These are phyloP conservation scores for Neurospora sp. DNA, from an alignment of 2,329 filamentous ascomycete genomes.

Conservation along the genomic window DNA sequence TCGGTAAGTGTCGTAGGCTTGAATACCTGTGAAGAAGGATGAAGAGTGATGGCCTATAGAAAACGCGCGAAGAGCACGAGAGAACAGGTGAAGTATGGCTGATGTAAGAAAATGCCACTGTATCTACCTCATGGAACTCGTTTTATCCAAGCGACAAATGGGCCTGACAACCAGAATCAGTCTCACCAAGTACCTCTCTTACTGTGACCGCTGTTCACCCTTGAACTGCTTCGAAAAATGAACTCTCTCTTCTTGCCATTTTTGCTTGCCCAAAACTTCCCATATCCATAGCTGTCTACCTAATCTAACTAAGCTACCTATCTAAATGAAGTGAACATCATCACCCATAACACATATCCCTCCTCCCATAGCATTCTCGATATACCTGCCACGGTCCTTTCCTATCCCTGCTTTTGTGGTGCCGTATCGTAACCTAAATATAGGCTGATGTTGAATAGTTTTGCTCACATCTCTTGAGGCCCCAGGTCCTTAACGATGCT, in stretches of 20 bases:
- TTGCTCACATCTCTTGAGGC: neutral
- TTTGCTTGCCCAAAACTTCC: neutral
- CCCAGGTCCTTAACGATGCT: neutral
- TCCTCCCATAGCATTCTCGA: neutral
- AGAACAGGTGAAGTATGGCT: neutral
- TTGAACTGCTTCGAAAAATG: neutral
- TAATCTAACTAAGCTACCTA: neutral
- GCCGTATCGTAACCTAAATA: neutral
- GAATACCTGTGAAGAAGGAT: neutral
- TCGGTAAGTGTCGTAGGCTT: neutral
- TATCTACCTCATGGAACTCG: neutral
- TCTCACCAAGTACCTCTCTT: neutral
- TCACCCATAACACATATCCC: neutral
- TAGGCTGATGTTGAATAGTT: neutral
- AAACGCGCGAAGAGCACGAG: neutral
- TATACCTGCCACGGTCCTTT: neutral
- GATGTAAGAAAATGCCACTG: neutral
- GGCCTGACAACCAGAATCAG: neutral
- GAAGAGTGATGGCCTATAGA: neutral
- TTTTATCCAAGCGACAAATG: neutral
- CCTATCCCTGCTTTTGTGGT: neutral
- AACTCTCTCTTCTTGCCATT: neutral
- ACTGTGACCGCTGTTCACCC: neutral
- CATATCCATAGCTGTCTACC: neutral
- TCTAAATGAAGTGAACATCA: neutral